phyloP scores from a whole-genome alignment of 805 yeast genomes.

The Schwanniomyces occidentalis region DNA sequence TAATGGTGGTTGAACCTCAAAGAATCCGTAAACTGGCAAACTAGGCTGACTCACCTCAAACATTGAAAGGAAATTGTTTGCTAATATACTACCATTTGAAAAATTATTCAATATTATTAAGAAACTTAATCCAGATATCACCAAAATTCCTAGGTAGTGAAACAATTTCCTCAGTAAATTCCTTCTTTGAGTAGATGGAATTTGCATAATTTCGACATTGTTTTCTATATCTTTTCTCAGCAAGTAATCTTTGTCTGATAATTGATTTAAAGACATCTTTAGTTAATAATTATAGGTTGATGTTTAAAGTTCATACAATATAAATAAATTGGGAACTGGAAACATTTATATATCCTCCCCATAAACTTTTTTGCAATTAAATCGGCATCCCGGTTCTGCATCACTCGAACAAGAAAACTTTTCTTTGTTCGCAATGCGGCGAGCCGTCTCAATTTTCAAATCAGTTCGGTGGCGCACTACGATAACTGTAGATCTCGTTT shows the following conservation, averaged over 20 bases:
- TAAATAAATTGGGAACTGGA: not conserved
- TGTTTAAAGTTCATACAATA: not conserved
- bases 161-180: not conserved
- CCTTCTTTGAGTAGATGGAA: not conserved
- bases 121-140: not conserved
- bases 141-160: not conserved
- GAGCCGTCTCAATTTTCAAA: too few species aligned
- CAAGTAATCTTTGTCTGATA: conserved; percentile 11
- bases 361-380: not conserved
- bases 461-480: too few species aligned
- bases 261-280: conserved; percentile 5
- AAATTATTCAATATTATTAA: not conserved
- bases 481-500: too few species aligned
- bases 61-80: conserved; percentile 20
- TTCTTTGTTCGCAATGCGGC: too few species aligned
- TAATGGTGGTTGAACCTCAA: conserved; percentile 11
- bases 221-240: conserved; percentile 2
- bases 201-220: not conserved
- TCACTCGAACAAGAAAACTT: too few species aligned
- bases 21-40: conserved; percentile 1
- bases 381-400: not conserved
- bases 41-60: conserved; percentile 14
- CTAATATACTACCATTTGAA: not conserved
- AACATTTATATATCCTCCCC: not conserved
- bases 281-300: too few species aligned